Evolutionary conservation across 164 flowering plant genomes (phyloP).

Genomic region (Chimonanthus praecox): DNA sequence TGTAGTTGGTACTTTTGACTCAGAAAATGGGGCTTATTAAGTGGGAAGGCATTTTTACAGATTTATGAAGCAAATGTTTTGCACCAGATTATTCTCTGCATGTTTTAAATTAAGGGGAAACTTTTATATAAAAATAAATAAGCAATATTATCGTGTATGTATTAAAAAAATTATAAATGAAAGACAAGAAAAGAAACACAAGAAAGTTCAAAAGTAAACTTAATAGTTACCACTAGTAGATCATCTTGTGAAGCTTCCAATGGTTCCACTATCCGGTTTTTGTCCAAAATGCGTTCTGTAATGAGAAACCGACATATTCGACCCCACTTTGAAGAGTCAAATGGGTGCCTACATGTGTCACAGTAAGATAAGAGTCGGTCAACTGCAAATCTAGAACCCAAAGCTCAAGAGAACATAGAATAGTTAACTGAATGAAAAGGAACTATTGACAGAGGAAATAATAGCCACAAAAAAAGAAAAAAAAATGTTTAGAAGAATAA

Average conservation of each 20-base stretch:
- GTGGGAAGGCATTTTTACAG: neutral
- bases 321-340: slow-evolving; percentile 98
- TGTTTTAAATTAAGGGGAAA: too few relatives aligned
- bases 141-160: neutral
- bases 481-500: neutral
- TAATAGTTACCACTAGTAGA: slow-evolving; percentile 74
- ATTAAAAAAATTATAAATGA: too few relatives aligned
- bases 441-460: neutral
- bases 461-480: too few relatives aligned
- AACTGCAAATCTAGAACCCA: neutral
- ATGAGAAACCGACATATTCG: slow-evolving; percentile 67
- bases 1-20: neutral
- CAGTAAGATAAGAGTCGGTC: neutral
- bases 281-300: slow-evolving; percentile 45
- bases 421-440: neutral
- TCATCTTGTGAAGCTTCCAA: slow-evolving; percentile 83
- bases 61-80: neutral
- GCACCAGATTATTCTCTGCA: neutral
- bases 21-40: neutral
- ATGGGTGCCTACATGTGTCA: slow-evolving; percentile 70
- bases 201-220: neutral
- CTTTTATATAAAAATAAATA: neutral
- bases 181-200: neutral
- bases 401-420: neutral
- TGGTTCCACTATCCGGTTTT: slow-evolving; percentile 62